Conservation (phyloP, 2,329 filamentous ascomycete species). For the Neurospora crassa region DNA sequence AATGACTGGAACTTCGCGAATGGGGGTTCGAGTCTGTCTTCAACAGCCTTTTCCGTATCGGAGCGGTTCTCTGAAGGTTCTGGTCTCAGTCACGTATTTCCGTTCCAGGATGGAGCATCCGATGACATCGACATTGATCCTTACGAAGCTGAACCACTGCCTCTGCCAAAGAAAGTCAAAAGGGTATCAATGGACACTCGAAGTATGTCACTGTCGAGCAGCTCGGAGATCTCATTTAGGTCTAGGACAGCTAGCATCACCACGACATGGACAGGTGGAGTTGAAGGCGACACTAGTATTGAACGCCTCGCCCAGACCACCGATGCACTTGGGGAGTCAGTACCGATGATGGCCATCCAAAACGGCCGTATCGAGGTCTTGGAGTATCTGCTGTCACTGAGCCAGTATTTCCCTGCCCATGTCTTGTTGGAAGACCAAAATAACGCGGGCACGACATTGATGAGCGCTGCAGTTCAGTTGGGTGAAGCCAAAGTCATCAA, state of each 20-base stretch:
- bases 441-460: slow-evolving; percentile 77
- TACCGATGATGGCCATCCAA: slow-evolving; percentile 79
- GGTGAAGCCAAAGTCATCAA: slow-evolving; percentile 68
- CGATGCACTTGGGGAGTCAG: slow-evolving; percentile 65
- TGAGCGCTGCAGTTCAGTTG: slow-evolving; percentile 85
- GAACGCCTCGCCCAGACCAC: slow-evolving; percentile 66
- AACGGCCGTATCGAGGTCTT: slow-evolving; percentile 62
- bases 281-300: slow-evolving; percentile 81
- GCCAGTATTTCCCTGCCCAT: slow-evolving; percentile 62
- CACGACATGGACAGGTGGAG: slow-evolving; percentile 54
- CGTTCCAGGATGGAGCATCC: slow-evolving; percentile 61
- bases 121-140: slow-evolving; percentile 12
- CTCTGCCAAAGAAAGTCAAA: slow-evolving; percentile 49
- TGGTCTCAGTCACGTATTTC: slow-evolving; percentile 76
- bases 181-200: slow-evolving; percentile 83
- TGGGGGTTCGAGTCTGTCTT: slow-evolving; percentile 27
- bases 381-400: slow-evolving; percentile 67
- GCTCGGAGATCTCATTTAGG: slow-evolving; percentile 72
- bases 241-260: slow-evolving; percentile 72
- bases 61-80: slow-evolving; percentile 47
- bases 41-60: slow-evolving; percentile 30
- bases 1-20: slow-evolving; percentile 37
- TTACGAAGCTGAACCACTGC: slow-evolving; percentile 2
- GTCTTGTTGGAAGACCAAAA: slow-evolving; percentile 75
- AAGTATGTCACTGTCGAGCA: slow-evolving; percentile 81